Evolutionary conservation across 108 stramenopile species (phyloP).

Genomic region (Conticribra guillardii): DNA sequence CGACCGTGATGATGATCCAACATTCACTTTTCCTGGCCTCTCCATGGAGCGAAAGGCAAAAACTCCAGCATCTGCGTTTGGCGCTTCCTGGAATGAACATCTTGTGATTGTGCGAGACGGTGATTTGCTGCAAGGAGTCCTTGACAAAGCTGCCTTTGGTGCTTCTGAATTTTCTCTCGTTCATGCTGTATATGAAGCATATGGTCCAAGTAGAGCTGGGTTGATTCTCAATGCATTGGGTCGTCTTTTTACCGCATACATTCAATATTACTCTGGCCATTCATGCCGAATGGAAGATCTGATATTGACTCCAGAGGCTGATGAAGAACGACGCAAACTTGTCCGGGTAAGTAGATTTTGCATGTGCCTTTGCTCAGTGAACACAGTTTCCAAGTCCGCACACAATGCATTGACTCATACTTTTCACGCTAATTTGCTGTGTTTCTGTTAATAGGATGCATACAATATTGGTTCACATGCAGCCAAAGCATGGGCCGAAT

Average conservation of each 20-base stretch:
- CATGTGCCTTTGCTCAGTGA: neutral
- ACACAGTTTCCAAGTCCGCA: neutral
- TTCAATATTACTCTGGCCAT: constrained; percentile 95
- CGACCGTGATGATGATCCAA: constrained; percentile 64
- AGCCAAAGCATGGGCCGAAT: constrained; percentile 93
- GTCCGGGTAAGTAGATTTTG: constrained; percentile 53
- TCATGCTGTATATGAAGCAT: constrained; percentile 97
- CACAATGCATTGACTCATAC: neutral
- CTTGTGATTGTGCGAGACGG: constrained; percentile 91
- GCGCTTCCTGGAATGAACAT: constrained; percentile 88
- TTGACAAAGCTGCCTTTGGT: constrained; percentile 98
- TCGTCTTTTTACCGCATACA: constrained; percentile 94
- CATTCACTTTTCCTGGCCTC: constrained; percentile 72
- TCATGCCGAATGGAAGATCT: constrained; percentile 99
- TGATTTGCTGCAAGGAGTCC: constrained; percentile 91
- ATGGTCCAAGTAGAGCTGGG: constrained; percentile 92
- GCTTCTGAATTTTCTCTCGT: constrained; percentile 92
- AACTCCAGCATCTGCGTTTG: constrained; percentile 90
- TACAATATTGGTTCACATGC: constrained; percentile 86
- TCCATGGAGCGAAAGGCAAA: constrained; percentile 93
- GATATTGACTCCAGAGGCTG: constrained; percentile 85
- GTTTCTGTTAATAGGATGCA: constrained; percentile 47
- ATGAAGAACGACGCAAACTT: constrained; percentile 68
- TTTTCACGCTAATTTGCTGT: neutral
- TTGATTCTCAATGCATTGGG: constrained; percentile 90